phyloP scores from a whole-genome alignment of 2,329 filamentous ascomycete species.

The Microcyclosporella mali region DNA sequence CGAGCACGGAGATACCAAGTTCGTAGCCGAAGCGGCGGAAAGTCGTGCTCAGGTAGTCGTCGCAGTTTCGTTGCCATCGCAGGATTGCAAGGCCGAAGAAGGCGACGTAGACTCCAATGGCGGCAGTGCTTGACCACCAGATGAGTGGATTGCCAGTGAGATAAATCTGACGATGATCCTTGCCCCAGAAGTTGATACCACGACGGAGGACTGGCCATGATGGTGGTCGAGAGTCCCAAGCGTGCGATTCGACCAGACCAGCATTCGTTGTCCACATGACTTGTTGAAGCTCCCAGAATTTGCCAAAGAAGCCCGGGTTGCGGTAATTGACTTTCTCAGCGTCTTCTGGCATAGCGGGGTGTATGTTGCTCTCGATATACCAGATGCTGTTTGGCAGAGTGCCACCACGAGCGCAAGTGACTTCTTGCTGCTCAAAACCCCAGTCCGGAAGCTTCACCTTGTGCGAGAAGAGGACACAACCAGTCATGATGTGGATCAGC shows the following conservation, averaged over 20 bases:
- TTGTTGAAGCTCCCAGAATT: constrained; percentile 94
- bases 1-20: constrained; percentile 80
- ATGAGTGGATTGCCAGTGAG: constrained; percentile 90
- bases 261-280: constrained; percentile 99
- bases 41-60: constrained; percentile 71
- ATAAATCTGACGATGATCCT: constrained; percentile 89
- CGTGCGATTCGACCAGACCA: constrained; percentile 89
- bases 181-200: constrained; percentile 99
- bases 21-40: constrained; percentile 99
- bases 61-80: constrained; percentile 88
- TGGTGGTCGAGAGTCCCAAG: constrained; percentile 91
- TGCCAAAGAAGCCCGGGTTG: constrained; percentile 90
- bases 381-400: constrained; percentile 94
- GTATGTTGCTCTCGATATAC: constrained; percentile 89
- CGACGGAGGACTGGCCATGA: constrained; percentile 89
- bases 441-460: constrained; percentile 98
- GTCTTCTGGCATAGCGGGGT: constrained; percentile 65
- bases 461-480: constrained; percentile 93
- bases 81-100: constrained; percentile 87
- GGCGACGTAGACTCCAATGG: constrained; percentile 67
- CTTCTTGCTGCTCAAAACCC: constrained; percentile 97
- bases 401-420: constrained; percentile 89
- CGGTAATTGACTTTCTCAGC: constrained; percentile 95
- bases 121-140: constrained; percentile 83
- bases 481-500: constrained; percentile 93